A percentile compares a stretch with the other conserved stretches of the same genome.
Evolutionary conservation across 805 yeast genomes (phyloP).

Genomic region (Nakazawaea molendinolei): DNA sequence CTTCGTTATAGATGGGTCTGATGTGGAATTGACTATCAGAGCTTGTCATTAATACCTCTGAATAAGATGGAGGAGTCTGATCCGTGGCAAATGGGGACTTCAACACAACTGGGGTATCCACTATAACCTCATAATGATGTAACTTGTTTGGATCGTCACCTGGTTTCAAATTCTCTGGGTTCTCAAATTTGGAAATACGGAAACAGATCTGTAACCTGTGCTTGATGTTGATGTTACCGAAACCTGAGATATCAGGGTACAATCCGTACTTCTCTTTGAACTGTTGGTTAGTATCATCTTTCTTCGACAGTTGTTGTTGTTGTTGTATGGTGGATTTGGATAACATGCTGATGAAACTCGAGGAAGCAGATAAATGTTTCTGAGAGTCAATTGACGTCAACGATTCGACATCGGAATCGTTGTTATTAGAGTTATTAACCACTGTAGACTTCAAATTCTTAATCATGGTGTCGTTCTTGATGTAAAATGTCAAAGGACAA

Average conservation of each 20-base stretch:
- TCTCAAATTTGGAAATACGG: conserved; percentile 44
- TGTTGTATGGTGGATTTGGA: conserved; percentile 2
- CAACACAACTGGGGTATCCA: conserved; percentile 65
- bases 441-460: conserved; percentile 4
- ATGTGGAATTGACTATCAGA: conserved; percentile 3
- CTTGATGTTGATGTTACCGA: conserved; percentile 51
- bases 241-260: conserved; percentile 57
- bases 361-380: conserved; percentile 4
- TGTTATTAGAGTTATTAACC: conserved; percentile 13
- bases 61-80: conserved; percentile 11
- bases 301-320: background rate
- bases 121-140: conserved; percentile 76
- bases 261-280: conserved; percentile 23
- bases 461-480: conserved; percentile 17
- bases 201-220: conserved; percentile 69
- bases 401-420: conserved; percentile 13
- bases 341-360: conserved; percentile 5
- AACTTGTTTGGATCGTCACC: conserved; percentile 31
- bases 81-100: conserved; percentile 31
- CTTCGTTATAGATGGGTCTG: conserved; percentile 7
- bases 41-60: conserved; percentile 11
- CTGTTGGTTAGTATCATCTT: background rate
- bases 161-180: conserved; percentile 35
- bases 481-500: conserved; percentile 26
- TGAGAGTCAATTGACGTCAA: conserved; percentile 5